Evolutionary conservation across 768 basidiomycete species (phyloP).

Genomic region (Hericium rajendrae): DNA sequence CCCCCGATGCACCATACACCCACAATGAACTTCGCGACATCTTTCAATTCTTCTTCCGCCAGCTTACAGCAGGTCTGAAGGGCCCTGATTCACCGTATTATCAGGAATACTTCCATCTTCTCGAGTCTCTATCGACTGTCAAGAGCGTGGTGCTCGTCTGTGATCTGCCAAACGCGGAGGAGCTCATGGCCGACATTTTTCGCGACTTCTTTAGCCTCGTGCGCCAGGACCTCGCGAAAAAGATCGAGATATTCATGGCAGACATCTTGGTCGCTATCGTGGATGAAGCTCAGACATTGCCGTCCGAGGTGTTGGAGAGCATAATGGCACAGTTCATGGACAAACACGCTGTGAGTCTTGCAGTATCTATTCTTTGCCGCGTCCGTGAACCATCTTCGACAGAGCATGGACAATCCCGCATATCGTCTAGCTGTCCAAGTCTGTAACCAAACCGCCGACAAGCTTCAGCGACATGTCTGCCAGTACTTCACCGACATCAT

Average conservation of each 20-base stretch:
- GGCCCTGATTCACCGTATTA: slow-evolving; percentile 77
- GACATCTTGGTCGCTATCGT: slow-evolving; percentile 86
- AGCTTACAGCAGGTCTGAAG: slow-evolving; percentile 67
- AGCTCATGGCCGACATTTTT: slow-evolving; percentile 77
- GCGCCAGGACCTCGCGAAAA: slow-evolving; percentile 63
- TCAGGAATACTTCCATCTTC: slow-evolving; percentile 88
- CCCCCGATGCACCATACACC: slow-evolving; percentile 95
- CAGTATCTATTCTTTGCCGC: neutral
- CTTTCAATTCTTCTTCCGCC: slow-evolving; percentile 92
- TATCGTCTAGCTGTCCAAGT: slow-evolving; percentile 79
- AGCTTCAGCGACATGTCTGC: slow-evolving; percentile 80
- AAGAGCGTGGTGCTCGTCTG: slow-evolving; percentile 92
- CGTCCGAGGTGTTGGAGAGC: slow-evolving; percentile 67
- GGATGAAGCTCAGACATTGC: slow-evolving; percentile 77
- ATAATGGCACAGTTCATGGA: slow-evolving; percentile 82
- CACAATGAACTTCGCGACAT: slow-evolving; percentile 85
- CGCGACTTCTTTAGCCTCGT: slow-evolving; percentile 75
- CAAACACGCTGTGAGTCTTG: slow-evolving; percentile 52
- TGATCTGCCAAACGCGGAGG: slow-evolving; percentile 81
- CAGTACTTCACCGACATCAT: slow-evolving; percentile 92
- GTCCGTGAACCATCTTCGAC: slow-evolving; percentile 1
- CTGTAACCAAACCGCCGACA: slow-evolving; percentile 76
- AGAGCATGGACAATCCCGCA: slow-evolving; percentile 66
- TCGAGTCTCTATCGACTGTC: slow-evolving; percentile 87
- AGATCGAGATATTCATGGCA: slow-evolving; percentile 76